Evolutionary conservation across 116 monocot genomes (phyloP), one percentile per base, ranked within the genome.

Genomic region (Phalaenopsis hybrid): DNA sequence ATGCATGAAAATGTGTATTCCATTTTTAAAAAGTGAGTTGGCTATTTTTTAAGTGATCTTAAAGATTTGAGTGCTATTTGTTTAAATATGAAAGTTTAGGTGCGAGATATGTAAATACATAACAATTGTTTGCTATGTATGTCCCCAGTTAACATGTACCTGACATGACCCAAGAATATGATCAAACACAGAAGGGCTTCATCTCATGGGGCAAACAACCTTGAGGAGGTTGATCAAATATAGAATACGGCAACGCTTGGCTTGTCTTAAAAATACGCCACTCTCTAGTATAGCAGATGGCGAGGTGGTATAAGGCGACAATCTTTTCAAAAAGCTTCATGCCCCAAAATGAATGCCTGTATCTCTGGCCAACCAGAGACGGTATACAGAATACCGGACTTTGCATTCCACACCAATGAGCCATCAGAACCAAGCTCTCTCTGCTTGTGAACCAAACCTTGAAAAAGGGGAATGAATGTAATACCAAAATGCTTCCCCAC

Each of bases 361-460:
- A 98, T 86, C 81, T 98, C 98, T 17, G 90, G 74, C 98, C 98
- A 98, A 81, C 86, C 88, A 20, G 95, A 95, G 33, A 87, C 93
- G 0, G 93, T 98, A 48, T 98, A 98, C 37, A 98, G 90, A 84
- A 92, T 87, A 7, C 98, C 95, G 52, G 93, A 93, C 34, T 86
- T 78, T 0, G 82, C 84, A 17, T 85, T 93, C 89, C 92, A 95
- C 1, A 81, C 44, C 65, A 55, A 44, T 0, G 81, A 70, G 50
- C 76, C 85, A 2, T 79, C 49, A 41, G 15, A 78, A 8, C 33
- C 76, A 20, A 93, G 43, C 70, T 91, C 80, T 73, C 78, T 90
- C 74, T 98, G 95, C 74, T 95, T 98, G 16, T 86, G 74, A 16
- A 93, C 89, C 77, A 95, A 61, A 58, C 90, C 93, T 57, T 89